These are phyloP conservation scores for Samsoniella hepiali DNA, from an alignment of 2,329 filamentous ascomycete species.

Conservation along the genomic window DNA sequence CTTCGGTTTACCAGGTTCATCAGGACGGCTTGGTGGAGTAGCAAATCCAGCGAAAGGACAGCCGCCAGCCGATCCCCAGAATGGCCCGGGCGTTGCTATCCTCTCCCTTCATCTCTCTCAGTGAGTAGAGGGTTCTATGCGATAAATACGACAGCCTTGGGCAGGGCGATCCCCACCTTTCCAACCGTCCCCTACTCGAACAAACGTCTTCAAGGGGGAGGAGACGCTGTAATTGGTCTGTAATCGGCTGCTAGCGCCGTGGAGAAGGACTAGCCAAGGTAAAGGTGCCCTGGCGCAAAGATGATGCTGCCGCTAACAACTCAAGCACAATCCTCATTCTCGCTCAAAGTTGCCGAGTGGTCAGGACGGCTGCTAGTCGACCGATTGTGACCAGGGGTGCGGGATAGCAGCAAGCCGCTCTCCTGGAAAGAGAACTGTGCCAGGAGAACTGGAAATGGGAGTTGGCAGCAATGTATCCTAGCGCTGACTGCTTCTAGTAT, in stretches of 20 bases:
- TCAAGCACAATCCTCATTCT: not conserved
- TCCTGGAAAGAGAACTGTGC: not conserved
- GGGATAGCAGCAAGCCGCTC: not conserved
- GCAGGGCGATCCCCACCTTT: not conserved
- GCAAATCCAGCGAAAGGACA: not conserved
- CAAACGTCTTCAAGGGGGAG: slow-evolving; percentile 1
- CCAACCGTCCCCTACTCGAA: not conserved
- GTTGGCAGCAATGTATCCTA: not conserved
- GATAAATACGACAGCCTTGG: slow-evolving; percentile 16
- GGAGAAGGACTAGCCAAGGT: not conserved
- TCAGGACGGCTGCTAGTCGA: not conserved
- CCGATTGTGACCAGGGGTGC: slow-evolving; percentile 5
- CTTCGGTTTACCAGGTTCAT: not conserved
- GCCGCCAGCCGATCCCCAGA: not conserved
- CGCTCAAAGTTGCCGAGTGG: slow-evolving; percentile 6
- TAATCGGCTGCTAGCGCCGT: not conserved
- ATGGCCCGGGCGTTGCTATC: not conserved
- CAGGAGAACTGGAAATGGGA: not conserved
- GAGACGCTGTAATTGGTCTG: not conserved
- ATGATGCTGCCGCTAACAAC: slow-evolving; percentile 4
- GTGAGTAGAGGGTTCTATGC: not conserved
- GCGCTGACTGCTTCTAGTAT: not conserved
- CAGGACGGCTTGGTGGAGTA: not conserved
- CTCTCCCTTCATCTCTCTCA: not conserved
- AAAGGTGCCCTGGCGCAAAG: not conserved